Evolutionary conservation across 2,329 filamentous ascomycete genomes (phyloP).

Genomic region (Waltergamsia citrina): DNA sequence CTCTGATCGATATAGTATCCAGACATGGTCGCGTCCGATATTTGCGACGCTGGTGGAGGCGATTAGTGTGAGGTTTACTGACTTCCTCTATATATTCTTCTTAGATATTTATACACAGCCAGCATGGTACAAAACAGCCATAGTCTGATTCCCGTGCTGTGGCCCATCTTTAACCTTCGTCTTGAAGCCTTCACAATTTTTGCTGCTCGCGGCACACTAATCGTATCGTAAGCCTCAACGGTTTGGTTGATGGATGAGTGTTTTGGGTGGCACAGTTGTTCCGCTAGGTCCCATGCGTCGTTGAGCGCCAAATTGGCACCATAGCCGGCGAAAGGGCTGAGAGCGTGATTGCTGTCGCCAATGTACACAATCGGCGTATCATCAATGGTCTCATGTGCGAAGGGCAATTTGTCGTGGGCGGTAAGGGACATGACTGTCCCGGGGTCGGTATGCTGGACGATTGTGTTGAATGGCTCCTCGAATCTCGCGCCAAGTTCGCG

Average conservation of each 20-base stretch:
- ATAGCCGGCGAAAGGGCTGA: constrained; percentile 37
- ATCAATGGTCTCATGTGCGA: constrained; percentile 19
- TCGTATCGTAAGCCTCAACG: constrained; percentile 21
- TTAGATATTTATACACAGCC: constrained; percentile 10
- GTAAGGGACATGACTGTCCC: constrained; percentile 26
- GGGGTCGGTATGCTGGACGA: constrained; percentile 27
- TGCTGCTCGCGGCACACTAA: constrained; percentile 22
- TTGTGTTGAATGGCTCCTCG: constrained; percentile 25
- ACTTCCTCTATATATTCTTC: too few relatives aligned
- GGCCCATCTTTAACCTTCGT: constrained; percentile 11
- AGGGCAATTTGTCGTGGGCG: constrained; percentile 32
- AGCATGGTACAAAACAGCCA: constrained; percentile 12
- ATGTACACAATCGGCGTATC: constrained; percentile 29
- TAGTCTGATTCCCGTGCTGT: constrained; percentile 13
- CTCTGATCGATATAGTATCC: too few relatives aligned
- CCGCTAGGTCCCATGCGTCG: constrained; percentile 36
- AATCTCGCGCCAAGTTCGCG: constrained; percentile 22
- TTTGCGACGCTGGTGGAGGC: too few relatives aligned
- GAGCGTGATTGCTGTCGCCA: constrained; percentile 39
- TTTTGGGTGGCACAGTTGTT: constrained; percentile 18
- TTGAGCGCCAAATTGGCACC: constrained; percentile 37
- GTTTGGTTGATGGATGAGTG: constrained; percentile 13
- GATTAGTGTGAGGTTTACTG: too few relatives aligned
- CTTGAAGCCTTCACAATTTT: constrained; percentile 13
- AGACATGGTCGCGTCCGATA: too few relatives aligned